Evolutionary conservation across 345 rosid species (phyloP).

Genomic region (Arabis hirsuta): DNA sequence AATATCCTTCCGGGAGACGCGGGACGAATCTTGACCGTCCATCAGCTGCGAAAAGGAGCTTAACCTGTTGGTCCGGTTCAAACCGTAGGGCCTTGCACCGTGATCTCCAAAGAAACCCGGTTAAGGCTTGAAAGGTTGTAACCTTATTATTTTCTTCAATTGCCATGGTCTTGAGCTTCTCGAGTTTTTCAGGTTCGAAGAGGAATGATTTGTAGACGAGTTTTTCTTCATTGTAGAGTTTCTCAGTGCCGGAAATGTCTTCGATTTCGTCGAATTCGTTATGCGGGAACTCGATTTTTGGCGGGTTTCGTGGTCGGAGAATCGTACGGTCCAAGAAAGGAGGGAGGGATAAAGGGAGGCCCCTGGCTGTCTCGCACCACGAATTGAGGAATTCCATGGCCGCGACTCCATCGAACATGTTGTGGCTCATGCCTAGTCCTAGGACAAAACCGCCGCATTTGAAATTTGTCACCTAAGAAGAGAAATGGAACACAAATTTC

Average conservation of each 20-base stretch:
- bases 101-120: constrained; percentile 83
- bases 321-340: constrained; percentile 66
- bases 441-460: constrained; percentile 74
- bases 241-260: constrained; percentile 60
- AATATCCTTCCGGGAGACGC: constrained; percentile 64
- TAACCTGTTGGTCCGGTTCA: constrained; percentile 67
- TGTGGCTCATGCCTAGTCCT: constrained; percentile 77
- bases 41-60: constrained; percentile 82
- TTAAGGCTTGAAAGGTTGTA: constrained; percentile 73
- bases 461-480: constrained; percentile 68
- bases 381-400: constrained; percentile 80
- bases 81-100: constrained; percentile 61
- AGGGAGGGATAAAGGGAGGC: constrained; percentile 58
- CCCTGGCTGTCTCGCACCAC: constrained; percentile 76
- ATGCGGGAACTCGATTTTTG: constrained; percentile 58
- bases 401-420: constrained; percentile 76
- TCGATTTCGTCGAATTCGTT: constrained; percentile 71
- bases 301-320: constrained; percentile 63
- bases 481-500: background rate
- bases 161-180: constrained; percentile 57
- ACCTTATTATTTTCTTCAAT: constrained; percentile 52
- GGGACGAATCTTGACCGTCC: constrained; percentile 72
- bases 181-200: constrained; percentile 61
- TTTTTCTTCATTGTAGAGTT: constrained; percentile 61
- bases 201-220: constrained; percentile 65